These are phyloP conservation scores for Schizopora paradoxa DNA, from an alignment of 1,284 basidiomycete species.

Conservation along the genomic window DNA sequence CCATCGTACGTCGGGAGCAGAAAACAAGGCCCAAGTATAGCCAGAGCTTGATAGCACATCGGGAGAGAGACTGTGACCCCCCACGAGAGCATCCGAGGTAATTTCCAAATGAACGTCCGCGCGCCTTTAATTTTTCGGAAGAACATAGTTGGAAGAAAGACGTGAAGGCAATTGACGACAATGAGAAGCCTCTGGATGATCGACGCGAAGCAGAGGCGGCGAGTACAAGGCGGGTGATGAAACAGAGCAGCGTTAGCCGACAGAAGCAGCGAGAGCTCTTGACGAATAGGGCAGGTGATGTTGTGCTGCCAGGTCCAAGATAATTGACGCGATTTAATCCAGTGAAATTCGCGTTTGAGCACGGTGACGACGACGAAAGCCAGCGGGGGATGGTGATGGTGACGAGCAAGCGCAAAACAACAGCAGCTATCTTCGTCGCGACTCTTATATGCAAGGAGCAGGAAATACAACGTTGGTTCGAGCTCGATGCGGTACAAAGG, in stretches of 20 bases:
- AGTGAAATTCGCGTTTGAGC: no score
- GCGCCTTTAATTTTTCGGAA: no score
- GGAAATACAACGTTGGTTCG: conserved; percentile 1
- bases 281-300: conserved; percentile 17
- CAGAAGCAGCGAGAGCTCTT: conserved; percentile 5
- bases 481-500: conserved; percentile 1
- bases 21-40: conserved; percentile 17
- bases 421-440: conserved; percentile 14
- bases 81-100: no score
- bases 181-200: conserved; percentile 16
- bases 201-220: conserved; percentile 10
- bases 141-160: conserved; percentile 4
- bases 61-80: neutral
- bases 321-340: no score
- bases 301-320: conserved; percentile 3
- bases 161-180: conserved; percentile 13
- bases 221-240: conserved; percentile 15
- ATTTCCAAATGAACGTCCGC: no score
- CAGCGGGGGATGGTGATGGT: conserved; percentile 10
- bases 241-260: conserved; percentile 4
- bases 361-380: conserved; percentile 5
- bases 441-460: neutral
- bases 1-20: conserved; percentile 9
- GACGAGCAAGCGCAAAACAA: conserved; percentile 15
- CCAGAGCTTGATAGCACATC: neutral